A percentile compares a stretch with the other conserved stretches of the same genome.
phyloP scores from a whole-genome alignment of 2,329 filamentous ascomycete genomes.

The Stagonosporopsis vannaccii region DNA sequence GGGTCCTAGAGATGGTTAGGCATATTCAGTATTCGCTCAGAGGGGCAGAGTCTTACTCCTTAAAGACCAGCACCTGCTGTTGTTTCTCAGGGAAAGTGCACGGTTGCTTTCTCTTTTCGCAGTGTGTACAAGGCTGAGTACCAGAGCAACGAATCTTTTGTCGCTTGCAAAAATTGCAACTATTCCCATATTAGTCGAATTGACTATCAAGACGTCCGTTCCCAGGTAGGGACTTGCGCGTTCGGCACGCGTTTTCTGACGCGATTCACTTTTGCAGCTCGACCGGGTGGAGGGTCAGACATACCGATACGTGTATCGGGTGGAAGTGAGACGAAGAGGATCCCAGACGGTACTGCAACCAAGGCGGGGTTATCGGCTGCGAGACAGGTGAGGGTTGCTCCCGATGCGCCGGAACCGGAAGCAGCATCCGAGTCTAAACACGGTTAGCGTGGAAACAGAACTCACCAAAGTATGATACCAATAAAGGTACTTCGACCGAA shows the following conservation, averaged over 20 bases:
- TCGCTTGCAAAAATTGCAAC: slow-evolving; percentile 3
- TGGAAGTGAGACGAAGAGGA: not conserved
- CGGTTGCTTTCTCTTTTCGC: slow-evolving; percentile 1
- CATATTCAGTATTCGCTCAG: not conserved
- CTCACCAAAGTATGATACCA: too few relatives aligned
- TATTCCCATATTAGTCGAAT: not conserved
- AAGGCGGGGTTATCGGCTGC: not conserved
- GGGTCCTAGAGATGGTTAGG: not conserved
- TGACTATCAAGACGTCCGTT: too few relatives aligned
- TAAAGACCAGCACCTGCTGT: not conserved
- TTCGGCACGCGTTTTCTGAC: slow-evolving; percentile 2
- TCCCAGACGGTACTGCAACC: not conserved
- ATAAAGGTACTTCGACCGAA: too few relatives aligned
- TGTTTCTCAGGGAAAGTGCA: slow-evolving; percentile 1
- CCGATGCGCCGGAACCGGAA: not conserved
- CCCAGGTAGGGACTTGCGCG: not conserved
- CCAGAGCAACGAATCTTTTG: slow-evolving; percentile 5
- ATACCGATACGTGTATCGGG: not conserved
- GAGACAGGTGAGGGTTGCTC: not conserved
- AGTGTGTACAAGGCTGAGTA: not conserved
- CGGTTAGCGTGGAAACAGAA: not conserved
- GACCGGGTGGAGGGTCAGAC: not conserved
- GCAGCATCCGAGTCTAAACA: not conserved
- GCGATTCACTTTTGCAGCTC: not conserved
- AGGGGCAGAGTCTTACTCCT: not conserved